A percentile compares a stretch with the other conserved stretches of the same genome.
These are phyloP conservation scores for Blastobotrys illinoisensis DNA, from an alignment of 1,139 yeast genomes.

Conservation along the genomic window DNA sequence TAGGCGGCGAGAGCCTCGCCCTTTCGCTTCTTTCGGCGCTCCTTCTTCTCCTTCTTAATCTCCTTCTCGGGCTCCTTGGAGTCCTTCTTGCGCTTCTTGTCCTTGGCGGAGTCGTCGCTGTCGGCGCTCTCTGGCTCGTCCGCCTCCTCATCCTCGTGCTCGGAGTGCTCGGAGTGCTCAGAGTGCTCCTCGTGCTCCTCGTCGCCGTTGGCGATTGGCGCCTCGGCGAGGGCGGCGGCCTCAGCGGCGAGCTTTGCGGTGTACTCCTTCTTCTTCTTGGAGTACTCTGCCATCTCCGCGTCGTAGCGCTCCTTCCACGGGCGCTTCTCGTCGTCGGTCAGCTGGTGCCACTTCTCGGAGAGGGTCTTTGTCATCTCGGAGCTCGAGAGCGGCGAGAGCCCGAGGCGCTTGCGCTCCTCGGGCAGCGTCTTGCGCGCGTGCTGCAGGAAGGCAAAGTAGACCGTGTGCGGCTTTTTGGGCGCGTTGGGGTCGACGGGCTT, in stretches of 20 bases:
- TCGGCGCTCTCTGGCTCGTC: not conserved
- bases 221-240: slow-evolving; percentile 22
- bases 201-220: slow-evolving; percentile 3
- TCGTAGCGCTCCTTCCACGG: slow-evolving; percentile 74
- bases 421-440: slow-evolving; percentile 39
- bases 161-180: slow-evolving; percentile 5
- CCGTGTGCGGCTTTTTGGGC: slow-evolving; percentile 61
- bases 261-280: slow-evolving; percentile 59
- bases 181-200: slow-evolving; percentile 2
- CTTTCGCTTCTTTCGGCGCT: slow-evolving; percentile 23
- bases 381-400: slow-evolving; percentile 60
- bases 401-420: slow-evolving; percentile 56
- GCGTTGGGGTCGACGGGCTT: slow-evolving; percentile 43
- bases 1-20: slow-evolving; percentile 11
- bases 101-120: slow-evolving; percentile 7
- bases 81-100: slow-evolving; percentile 6
- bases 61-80: slow-evolving; percentile 18
- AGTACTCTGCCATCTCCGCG: slow-evolving; percentile 58
- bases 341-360: slow-evolving; percentile 69
- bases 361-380: slow-evolving; percentile 74
- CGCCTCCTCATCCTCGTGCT: slow-evolving; percentile 19
- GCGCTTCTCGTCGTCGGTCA: slow-evolving; percentile 61
- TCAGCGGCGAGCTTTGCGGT: slow-evolving; percentile 36
- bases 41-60: slow-evolving; percentile 18
- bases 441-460: slow-evolving; percentile 69